Percentiles rank a stretch among this genome's conserved stretches.
phyloP scores from a whole-genome alignment of 1,139 yeast genomes.

The Nakaseomyces bracarensis region DNA sequence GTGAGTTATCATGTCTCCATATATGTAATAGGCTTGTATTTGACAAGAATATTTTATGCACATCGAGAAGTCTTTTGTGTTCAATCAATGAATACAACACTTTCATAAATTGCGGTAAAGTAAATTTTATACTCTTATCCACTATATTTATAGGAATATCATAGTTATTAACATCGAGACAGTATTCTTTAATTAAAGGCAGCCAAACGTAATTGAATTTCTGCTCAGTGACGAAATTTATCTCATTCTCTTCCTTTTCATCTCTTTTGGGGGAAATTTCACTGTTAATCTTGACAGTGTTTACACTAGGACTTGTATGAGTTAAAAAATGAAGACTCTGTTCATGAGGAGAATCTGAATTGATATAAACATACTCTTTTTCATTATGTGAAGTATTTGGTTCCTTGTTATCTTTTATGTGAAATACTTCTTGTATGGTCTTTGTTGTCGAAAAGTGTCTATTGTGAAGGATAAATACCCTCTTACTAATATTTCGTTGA shows the following conservation, averaged over 20 bases:
- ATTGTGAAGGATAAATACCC: background rate
- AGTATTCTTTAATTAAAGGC: background rate
- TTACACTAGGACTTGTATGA: background rate
- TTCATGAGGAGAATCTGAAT: background rate
- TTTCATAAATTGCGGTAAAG: background rate
- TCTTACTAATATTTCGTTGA: background rate
- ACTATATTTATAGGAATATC: background rate
- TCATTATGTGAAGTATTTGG: background rate
- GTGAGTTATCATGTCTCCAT: background rate
- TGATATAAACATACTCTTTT: background rate
- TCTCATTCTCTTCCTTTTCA: background rate
- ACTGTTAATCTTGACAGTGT: background rate
- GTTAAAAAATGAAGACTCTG: conserved; percentile 3
- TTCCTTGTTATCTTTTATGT: background rate
- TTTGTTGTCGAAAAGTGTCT: background rate
- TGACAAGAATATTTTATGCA: conserved; percentile 1
- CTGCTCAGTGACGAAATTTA: background rate
- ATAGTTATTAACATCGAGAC: background rate
- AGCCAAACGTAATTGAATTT: background rate
- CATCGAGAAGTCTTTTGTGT: background rate
- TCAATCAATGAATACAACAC: conserved; percentile 7
- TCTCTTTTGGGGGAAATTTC: background rate
- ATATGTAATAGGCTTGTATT: background rate
- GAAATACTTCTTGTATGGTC: background rate
- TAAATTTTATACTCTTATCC: background rate